Base-by-base conservation (phyloP, 2,329 filamentous ascomycete species). In the Spiromastix sp. region DNA sequence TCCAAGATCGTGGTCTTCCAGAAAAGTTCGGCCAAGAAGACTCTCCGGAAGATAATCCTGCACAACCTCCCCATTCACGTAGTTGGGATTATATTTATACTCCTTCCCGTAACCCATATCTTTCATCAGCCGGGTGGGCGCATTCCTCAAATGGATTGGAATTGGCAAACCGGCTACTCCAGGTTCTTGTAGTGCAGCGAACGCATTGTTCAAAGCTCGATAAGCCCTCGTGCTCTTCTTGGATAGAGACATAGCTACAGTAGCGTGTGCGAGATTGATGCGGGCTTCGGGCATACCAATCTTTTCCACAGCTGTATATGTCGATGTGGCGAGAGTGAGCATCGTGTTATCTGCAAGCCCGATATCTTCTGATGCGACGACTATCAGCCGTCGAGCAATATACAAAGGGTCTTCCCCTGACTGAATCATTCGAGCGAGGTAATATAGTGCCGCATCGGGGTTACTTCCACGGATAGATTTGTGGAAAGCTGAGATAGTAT, bases 1-100 rank as follows among this genome's bases (percentile, higher is more conserved):
- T 2, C 89, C 89, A 38, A 98, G 56, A 59, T 96, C 82, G 27
- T 69, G 64, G 4, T 86, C 77, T 51, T 93, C 85, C 24, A 96
- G 58, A 51, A 96, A 96, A 13, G 51, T 66, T 31, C 81, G 70
- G 0, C 79, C 85, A 22, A 66, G 56, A 5, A 98, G 58, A 37
- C 73, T 72, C 8, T 85, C 79, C 0, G 91, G 91, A n/a, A 98
- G 59, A 59, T 96, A 98, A 16, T 87, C 81, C 63, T 98, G 91
- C 43, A 68, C 72, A 1, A 96, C 89, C 47, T 66, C 74, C 0
- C 91, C 91, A 41, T 87, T 77, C 33, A 73, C 62, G 51, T 89
- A 98, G 47, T 93, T 84, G 0, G 91, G 91, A 47, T 93, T 93
- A 53, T 98, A 96, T 59, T 96, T 96, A 60, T 98, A 98, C 55